Conservation (phyloP, 2,329 filamentous ascomycete species). For the Didymellaceae sp. region DNA sequence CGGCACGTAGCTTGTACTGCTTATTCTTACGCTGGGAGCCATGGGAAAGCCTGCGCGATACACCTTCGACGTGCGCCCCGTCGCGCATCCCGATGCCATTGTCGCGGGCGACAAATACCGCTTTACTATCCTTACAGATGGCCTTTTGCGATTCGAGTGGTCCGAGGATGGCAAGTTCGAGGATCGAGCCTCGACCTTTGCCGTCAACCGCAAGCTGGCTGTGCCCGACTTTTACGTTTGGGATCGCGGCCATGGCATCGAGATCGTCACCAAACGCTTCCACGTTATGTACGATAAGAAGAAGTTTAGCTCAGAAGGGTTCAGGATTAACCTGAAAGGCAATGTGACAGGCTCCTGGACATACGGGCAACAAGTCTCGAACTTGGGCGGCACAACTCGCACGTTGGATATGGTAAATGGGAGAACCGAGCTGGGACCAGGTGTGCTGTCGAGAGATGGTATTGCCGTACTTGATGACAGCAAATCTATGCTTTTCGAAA, state of each 20-base stretch:
- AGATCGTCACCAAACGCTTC: constrained; percentile 63
- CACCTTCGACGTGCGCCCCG: constrained; percentile 53
- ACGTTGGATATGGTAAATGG: constrained; percentile 64
- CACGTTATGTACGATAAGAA: constrained; percentile 66
- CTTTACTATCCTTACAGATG: constrained; percentile 65
- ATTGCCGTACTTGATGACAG: constrained; percentile 63
- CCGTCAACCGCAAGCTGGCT: constrained; percentile 60
- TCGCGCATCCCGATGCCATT: constrained; percentile 54
- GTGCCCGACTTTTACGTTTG: constrained; percentile 58
- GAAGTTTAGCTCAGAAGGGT: constrained; percentile 59
- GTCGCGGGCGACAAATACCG: constrained; percentile 60
- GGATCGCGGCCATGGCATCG: constrained; percentile 56
- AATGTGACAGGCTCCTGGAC: constrained; percentile 58
- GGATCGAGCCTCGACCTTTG: constrained; percentile 67
- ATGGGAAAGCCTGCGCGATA: constrained; percentile 49
- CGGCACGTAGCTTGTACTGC: constrained; percentile 18
- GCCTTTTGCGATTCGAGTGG: constrained; percentile 68
- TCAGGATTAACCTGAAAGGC: constrained; percentile 56
- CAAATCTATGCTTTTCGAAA: constrained; percentile 63
- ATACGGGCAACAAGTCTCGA: constrained; percentile 54
- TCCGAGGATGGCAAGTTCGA: constrained; percentile 66
- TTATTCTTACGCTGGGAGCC: constrained; percentile 10
- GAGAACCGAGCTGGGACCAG: constrained; percentile 56
- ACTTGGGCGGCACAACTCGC: constrained; percentile 59
- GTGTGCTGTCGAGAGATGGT: constrained; percentile 59